Evolutionary conservation across 1,139 yeast species (phyloP).

Genomic region (Diutina mesorugosa): DNA sequence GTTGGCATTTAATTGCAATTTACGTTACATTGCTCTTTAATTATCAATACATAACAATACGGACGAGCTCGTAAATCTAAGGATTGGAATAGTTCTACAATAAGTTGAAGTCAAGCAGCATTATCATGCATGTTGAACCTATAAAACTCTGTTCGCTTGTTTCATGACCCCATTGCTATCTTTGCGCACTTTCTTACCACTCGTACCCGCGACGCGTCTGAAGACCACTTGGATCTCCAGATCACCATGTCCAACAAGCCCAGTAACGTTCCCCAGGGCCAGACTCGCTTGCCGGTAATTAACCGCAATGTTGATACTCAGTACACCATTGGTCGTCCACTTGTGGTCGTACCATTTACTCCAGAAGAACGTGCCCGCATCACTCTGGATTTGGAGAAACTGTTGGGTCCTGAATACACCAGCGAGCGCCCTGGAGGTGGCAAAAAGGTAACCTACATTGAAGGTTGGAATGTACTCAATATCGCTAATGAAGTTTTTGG

Average conservation of each 20-base stretch:
- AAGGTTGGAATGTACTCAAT: slow-evolving; percentile 73
- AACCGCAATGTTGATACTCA: neutral
- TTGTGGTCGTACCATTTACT: neutral
- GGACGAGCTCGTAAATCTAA: no score
- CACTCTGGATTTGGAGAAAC: slow-evolving; percentile 36
- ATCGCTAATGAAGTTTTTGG: slow-evolving; percentile 75
- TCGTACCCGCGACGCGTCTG: neutral
- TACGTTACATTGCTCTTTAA: no score
- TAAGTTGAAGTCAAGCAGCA: no score
- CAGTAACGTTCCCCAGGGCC: neutral
- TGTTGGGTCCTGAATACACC: slow-evolving; percentile 83
- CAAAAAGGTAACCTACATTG: slow-evolving; percentile 57
- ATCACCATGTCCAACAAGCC: neutral
- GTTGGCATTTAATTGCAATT: no score
- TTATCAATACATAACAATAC: no score
- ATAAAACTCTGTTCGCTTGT: neutral
- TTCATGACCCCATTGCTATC: neutral
- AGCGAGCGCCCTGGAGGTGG: slow-evolving; percentile 75
- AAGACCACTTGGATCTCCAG: neutral
- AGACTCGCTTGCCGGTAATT: neutral
- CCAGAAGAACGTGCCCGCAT: slow-evolving; percentile 26
- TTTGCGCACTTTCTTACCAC: neutral
- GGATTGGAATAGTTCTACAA: no score
- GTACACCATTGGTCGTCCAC: neutral
- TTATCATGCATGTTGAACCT: neutral